phyloP scores from a whole-genome alignment of 129 eudicot genomes.

The Dittrichia graveolens region DNA sequence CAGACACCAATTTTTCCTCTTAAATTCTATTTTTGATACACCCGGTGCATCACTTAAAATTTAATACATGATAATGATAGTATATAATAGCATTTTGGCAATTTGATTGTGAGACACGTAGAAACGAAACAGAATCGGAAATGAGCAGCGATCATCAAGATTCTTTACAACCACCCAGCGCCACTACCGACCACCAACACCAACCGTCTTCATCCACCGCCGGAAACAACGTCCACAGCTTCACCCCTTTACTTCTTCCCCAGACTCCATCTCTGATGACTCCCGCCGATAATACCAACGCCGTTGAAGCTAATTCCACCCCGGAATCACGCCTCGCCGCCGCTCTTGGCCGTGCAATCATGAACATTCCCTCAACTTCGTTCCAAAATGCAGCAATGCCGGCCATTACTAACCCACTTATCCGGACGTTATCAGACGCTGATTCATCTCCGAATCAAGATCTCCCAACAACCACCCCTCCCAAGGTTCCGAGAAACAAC shows the following conservation, averaged over 20 bases:
- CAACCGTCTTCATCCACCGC: slow-evolving; percentile 22
- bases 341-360: slow-evolving; percentile 16
- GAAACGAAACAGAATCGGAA: neutral
- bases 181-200: slow-evolving; percentile 14
- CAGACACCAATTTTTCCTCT: no score
- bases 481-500: slow-evolving; percentile 11
- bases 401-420: slow-evolving; percentile 5
- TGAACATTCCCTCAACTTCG: slow-evolving; percentile 15
- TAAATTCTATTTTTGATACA: no score
- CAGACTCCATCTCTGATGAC: slow-evolving; percentile 13
- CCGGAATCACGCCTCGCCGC: slow-evolving; percentile 23
- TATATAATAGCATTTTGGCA: neutral
- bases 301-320: neutral
- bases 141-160: slow-evolving; percentile 11
- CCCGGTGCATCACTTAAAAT: no score
- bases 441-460: slow-evolving; percentile 23
- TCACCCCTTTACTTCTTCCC: neutral
- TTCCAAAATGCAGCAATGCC: slow-evolving; percentile 15
- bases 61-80: neutral
- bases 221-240: neutral
- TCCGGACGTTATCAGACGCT: slow-evolving; percentile 19
- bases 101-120: neutral
- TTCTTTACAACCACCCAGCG: neutral
- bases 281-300: neutral
- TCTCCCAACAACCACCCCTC: neutral